Base-by-base conservation (phyloP, 495 filamentous ascomycete genomes). In the Penicillium taxi region DNA sequence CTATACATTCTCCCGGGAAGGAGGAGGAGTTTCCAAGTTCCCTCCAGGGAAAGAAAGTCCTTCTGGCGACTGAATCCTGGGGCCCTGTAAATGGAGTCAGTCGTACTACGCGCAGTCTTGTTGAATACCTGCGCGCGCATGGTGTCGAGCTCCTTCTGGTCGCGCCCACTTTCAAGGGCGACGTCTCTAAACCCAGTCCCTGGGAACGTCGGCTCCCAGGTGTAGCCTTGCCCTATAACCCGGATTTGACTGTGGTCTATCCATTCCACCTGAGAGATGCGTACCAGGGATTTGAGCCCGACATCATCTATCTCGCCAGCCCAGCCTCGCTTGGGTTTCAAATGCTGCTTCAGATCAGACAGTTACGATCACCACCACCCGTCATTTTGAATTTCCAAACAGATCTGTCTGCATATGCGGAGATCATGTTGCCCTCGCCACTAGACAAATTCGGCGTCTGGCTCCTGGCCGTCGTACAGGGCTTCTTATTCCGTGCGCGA, bases 11-110 rank as follows among this genome's bases (percentile, higher is more conserved):
- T 18, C 34, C 9, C 39, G 42, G 20, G 36, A 7, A 5, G 29
- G 2, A 26, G 20, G 44, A 52, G 23, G 34, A 54, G 6, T 74
- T 73, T 35, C 76, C 77, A 1, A 40, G 44, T n/a, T 48, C 55
- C 9, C 56, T 80, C 14, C 42, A 60, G 6, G 70, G 71, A 20
- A 74, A 71, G 50, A 66, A 68, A 44, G 59, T 80, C 39, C 57
- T 82, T 3, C 62, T 80, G 21, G 76, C 75, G 19, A 78, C 76
- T 6, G 78, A 82, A 48, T 78, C 74, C 11, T 73, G 78, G 42
- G 78, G 77, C 17, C 78, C 75, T 0, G 74, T 80, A 41, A 82
- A 82, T 47, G 77, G 78, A 12, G 78, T 82, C 27, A 76, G 72
- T 48, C 63, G 74, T 27, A 82, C 75, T 0, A 80, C 78, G 2